A percentile compares a stretch with the other conserved stretches of the same genome.
phyloP scores from a whole-genome alignment of 352 stramenopile genomes.

The Phytopythium cucurbitacearum region DNA sequence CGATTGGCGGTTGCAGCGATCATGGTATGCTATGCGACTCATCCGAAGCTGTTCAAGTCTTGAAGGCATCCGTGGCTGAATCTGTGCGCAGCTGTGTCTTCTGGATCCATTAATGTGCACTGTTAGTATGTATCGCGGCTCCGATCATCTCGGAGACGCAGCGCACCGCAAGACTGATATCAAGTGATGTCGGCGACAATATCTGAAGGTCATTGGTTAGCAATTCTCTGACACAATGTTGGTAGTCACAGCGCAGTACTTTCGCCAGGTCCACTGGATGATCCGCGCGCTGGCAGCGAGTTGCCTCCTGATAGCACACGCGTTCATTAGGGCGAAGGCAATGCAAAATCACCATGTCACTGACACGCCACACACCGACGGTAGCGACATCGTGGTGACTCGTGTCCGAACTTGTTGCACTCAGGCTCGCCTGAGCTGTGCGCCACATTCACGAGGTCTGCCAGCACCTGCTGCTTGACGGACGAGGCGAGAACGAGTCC shows the following conservation, averaged over 20 bases:
- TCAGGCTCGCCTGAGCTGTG: not conserved
- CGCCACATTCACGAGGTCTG: constrained; percentile 18
- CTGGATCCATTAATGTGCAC: constrained; percentile 9
- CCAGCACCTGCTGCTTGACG: constrained; percentile 28
- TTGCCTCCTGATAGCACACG: constrained; percentile 2
- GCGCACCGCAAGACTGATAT: too few relatives aligned
- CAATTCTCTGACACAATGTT: constrained; percentile 9
- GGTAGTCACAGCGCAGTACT: not conserved
- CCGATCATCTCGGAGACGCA: constrained; percentile 7
- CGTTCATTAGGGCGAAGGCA: too few relatives aligned
- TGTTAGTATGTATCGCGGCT: constrained; percentile 20
- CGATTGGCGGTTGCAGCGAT: constrained; percentile 11
- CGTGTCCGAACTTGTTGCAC: not conserved
- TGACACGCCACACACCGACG: constrained; percentile 12
- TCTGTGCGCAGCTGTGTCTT: not conserved
- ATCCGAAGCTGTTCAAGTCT: constrained; percentile 17
- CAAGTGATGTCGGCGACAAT: too few relatives aligned
- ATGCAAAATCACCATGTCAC: too few relatives aligned
- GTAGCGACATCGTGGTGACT: constrained; percentile 24
- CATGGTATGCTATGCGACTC: constrained; percentile 15
- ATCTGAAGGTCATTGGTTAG: not conserved
- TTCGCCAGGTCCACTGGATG: constrained; percentile 20
- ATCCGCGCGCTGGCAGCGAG: not conserved
- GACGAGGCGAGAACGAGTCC: constrained; percentile 35
- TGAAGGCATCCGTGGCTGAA: constrained; percentile 7